Evolutionary conservation across 2,329 filamentous ascomycete species (phyloP), one percentile per base, ranked within the genome.

Genomic region (Hypoxylon sp.): DNA sequence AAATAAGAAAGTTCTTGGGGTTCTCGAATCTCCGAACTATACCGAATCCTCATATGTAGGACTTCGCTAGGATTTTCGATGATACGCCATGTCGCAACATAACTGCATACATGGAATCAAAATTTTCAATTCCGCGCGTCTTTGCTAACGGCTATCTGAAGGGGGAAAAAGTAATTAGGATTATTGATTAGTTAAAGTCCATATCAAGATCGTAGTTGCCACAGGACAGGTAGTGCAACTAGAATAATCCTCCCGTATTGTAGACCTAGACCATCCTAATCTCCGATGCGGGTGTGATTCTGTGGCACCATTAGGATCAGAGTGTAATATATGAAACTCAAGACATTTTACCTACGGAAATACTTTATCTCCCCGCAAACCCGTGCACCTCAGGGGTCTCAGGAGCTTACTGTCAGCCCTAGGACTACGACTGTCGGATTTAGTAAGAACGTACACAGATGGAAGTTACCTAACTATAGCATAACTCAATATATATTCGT

Each of bases 281-380:
- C 6, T 4, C 28, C 51, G 32, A 25, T 45, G 21, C n/a, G 19
- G 14, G 36, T 46, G 19, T 51, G 10, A 43, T 28, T 32, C 21
- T 10, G 30, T 49, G 28, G 23, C 19, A 25, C 45, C 43, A 17
- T 38, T 36, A 43, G 32, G 48, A 50, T 53, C 28, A 43, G 30
- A 14, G 52, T 55, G 65, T 14, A n/a, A 17, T 43, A 21, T 80
- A 36, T 55, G 23, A 49, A 46, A 36, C 9, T n/a, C 45, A 32
- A 25, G 32, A 48, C 38, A 14, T 21, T 43, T 51, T 17, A 25
- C 25, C 32, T 30, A 9, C 17, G 38, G 10, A 32, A 21, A 36
- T 19, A 56, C 23, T 57, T 23, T 13, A 19, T 19, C n/a, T 19
- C 38, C 19, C 2, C 38, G 17, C 14, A 21, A 10, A 43, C 38